Evolutionary conservation across 2,329 filamentous ascomycete species (phyloP), one percentile per base, ranked within the genome.

Genomic region (Tolypocladium pustulatum): DNA sequence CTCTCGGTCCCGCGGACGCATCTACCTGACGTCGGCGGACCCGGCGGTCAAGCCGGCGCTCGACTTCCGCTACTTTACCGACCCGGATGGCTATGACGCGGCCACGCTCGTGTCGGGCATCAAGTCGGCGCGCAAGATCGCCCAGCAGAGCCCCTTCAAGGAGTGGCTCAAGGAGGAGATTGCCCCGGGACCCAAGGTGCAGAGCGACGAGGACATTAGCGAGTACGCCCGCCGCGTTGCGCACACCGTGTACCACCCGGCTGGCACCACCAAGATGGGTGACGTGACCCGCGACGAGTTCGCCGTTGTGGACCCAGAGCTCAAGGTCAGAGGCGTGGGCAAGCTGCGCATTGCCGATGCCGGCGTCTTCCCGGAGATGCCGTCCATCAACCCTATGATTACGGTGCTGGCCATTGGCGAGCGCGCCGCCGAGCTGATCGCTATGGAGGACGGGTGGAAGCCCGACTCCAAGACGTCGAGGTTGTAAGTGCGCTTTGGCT

Each of bases 191-290:
- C 88, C 87, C 15, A 76, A 81, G 43, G 73, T 90, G 46, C 84
- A 89, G 71, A 86, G 85, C 8, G 90, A 96, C 68, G 90, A 92
- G 73, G 87, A 88, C 58, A 81, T 96, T 10, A 87, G 82, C 71
- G 86, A 91, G 75, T 96, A 96, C 72, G 91, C 88, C 40, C 83
- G 91, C 54, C 82, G 85, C 53, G 91, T 82, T 6, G 90, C 90
- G 5, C 91, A 96, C 73, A 96, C 91, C 1, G 90, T 96, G 36
- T 96, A 96, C 75, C 91, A 96, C 73, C 91, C 91, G 0, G 88
- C 89, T 15, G 91, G 91, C 57, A 96, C 91, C 22, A 94, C 90
- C 58, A 91, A 91, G 80, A 96, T 96, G 91, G 90, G 90, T 38
- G 85, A 92, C 67, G 74, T 88, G 6, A 72, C 71, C 58, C 81